Evolutionary conservation across 78 protist genomes (phyloP).

Genomic region (Monosiga brevicollis): DNA sequence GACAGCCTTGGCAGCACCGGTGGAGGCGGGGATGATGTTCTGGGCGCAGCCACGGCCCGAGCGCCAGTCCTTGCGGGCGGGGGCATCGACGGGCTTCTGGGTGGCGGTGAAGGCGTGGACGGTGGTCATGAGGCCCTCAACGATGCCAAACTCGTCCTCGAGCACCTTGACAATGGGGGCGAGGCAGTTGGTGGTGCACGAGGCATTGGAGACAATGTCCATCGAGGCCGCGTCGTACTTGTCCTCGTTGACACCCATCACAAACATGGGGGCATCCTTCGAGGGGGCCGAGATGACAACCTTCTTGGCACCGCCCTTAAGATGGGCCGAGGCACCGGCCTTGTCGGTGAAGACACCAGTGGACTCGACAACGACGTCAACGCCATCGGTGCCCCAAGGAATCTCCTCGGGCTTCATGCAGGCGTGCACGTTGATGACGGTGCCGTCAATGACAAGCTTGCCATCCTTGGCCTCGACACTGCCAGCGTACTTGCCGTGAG

Average conservation of each 20-base stretch:
- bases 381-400: conserved; percentile 62
- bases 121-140: conserved; percentile 98
- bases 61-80: conserved; percentile 93
- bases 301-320: conserved; percentile 89
- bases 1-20: conserved; percentile 99
- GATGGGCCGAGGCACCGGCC: conserved; percentile 74
- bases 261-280: conserved; percentile 93
- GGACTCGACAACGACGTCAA: conserved; percentile 89
- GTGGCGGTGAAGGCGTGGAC: conserved; percentile 98
- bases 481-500: conserved; percentile 91
- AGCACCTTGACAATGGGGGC: conserved; percentile 96
- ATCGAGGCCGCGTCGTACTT: conserved; percentile 34
- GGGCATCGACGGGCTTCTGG: conserved; percentile 96
- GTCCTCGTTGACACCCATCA: conserved; percentile 95
- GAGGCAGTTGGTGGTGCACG: conserved; percentile 99
- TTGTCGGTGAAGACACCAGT: conserved; percentile 92
- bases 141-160: conserved; percentile 90
- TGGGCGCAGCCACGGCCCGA: conserved; percentile 87
- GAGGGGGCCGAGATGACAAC: conserved; percentile 99
- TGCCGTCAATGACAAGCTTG: conserved; percentile 76
- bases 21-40: conserved; percentile 98
- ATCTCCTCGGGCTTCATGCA: conserved; percentile 67
- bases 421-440: conserved; percentile 44
- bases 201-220: conserved; percentile 32
- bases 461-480: conserved; percentile 41